phyloP scores from a whole-genome alignment of 73 alveolate species.

The Effrenium voratum region DNA sequence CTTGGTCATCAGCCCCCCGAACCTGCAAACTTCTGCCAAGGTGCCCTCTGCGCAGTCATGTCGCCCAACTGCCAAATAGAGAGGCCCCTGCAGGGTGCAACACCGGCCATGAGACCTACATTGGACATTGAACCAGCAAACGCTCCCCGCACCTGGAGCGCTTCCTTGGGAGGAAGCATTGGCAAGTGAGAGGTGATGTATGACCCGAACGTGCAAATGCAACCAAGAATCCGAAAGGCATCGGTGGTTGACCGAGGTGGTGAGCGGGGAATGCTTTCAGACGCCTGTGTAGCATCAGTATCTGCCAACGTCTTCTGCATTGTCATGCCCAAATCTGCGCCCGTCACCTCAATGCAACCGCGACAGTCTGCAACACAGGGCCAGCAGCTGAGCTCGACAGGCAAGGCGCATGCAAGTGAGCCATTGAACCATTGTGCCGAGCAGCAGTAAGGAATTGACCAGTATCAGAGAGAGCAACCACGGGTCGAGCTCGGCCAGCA shows the following conservation, averaged over 20 bases:
- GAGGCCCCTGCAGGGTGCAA: too few species aligned
- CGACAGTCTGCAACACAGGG: too few species aligned
- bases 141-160: constrained; percentile 25
- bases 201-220: too few species aligned
- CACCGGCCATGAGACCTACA: neutral
- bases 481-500: neutral
- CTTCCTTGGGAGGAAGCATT: constrained; percentile 6
- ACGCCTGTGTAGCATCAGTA: too few species aligned
- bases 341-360: neutral
- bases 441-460: neutral
- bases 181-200: too few species aligned
- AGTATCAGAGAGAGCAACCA: neutral
- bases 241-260: too few species aligned
- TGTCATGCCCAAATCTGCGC: neutral
- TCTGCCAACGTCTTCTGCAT: too few species aligned
- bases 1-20: too few species aligned
- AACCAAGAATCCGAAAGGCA: too few species aligned
- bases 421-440: neutral
- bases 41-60: constrained; percentile 46
- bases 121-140: neutral
- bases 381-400: too few species aligned
- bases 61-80: constrained; percentile 59
- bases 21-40: neutral
- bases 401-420: too few species aligned
- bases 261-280: too few species aligned